phyloP scores from a whole-genome alignment of 805 yeast species.

The Zygotorulaspora chibaensis region DNA sequence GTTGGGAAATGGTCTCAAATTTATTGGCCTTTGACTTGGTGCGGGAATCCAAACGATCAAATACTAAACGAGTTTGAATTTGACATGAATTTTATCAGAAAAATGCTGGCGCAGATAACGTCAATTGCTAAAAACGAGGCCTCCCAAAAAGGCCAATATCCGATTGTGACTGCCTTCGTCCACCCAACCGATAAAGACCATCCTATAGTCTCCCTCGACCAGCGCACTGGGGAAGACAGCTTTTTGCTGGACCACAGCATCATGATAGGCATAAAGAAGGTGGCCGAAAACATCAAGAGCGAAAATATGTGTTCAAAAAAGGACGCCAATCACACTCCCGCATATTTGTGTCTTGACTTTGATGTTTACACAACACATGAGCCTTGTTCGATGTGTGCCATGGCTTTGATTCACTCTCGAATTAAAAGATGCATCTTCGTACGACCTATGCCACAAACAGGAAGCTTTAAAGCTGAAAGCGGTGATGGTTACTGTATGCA shows the following conservation, averaged over 20 bases:
- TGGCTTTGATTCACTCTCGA: constrained; percentile 93
- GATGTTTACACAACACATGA: constrained; percentile 89
- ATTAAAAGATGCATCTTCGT: constrained; percentile 64
- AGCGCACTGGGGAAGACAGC: constrained; percentile 28
- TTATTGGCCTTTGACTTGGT: constrained; percentile 91
- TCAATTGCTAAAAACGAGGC: constrained; percentile 20
- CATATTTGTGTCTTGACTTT: constrained; percentile 69
- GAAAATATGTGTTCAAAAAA: constrained; percentile 4
- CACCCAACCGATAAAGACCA: constrained; percentile 47
- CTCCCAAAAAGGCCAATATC: constrained; percentile 26
- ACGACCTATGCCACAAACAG: constrained; percentile 45
- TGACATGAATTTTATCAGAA: constrained; percentile 43
- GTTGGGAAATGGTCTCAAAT: constrained; percentile 58
- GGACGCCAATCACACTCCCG: constrained; percentile 12
- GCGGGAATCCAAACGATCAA: constrained; percentile 82
- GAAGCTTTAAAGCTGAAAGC: constrained; percentile 51
- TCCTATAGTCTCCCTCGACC: constrained; percentile 37
- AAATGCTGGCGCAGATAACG: constrained; percentile 32
- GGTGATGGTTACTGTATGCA: constrained; percentile 74
- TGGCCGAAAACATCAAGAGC: constrained; percentile 52
- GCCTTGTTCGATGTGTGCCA: constrained; percentile 94
- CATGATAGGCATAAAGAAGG: constrained; percentile 62
- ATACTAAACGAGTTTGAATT: constrained; percentile 52
- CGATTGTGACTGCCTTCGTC: constrained; percentile 60
- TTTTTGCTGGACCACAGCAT: constrained; percentile 70